phyloP scores from a whole-genome alignment of 192 early-diverging fungal genomes.

The Rhizophlyctis rosea region DNA sequence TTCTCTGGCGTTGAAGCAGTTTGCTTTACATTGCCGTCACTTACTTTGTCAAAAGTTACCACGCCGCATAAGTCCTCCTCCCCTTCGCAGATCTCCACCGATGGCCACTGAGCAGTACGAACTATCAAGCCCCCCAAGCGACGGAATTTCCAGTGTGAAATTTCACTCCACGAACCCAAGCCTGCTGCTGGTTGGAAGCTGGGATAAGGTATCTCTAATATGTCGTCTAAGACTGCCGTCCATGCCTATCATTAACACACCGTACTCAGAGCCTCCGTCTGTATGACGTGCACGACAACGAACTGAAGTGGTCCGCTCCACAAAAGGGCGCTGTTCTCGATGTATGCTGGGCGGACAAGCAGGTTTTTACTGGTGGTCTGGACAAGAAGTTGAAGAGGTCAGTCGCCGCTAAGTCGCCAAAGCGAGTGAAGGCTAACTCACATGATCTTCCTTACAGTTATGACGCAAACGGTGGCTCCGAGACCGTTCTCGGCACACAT shows the following conservation, averaged over 20 bases:
- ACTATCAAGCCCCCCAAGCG: conserved; percentile 75
- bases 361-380: conserved; percentile 71
- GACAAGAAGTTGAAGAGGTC: conserved; percentile 66
- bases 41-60: too few species aligned
- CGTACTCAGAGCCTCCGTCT: conserved; percentile 67
- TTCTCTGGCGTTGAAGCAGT: too few species aligned
- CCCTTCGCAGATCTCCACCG: too few species aligned
- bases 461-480: conserved; percentile 57
- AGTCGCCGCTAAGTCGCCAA: background rate
- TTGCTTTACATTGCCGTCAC: too few species aligned
- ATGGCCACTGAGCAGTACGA: conserved; percentile 45
- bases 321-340: conserved; percentile 77
- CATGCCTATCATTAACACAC: background rate
- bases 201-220: conserved; percentile 96
- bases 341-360: conserved; percentile 62
- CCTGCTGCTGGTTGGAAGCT: conserved; percentile 77
- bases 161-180: conserved; percentile 68
- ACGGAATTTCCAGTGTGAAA: conserved; percentile 75
- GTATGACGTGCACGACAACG: conserved; percentile 73
- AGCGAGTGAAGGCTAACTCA: background rate
- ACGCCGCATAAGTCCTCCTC: too few species aligned
- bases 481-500: conserved; percentile 70
- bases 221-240: background rate
- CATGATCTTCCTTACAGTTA: background rate
- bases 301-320: conserved; percentile 49